These are phyloP conservation scores for Canavalia ensiformis DNA, from an alignment of 306 rosid genomes.

Conservation along the genomic window DNA sequence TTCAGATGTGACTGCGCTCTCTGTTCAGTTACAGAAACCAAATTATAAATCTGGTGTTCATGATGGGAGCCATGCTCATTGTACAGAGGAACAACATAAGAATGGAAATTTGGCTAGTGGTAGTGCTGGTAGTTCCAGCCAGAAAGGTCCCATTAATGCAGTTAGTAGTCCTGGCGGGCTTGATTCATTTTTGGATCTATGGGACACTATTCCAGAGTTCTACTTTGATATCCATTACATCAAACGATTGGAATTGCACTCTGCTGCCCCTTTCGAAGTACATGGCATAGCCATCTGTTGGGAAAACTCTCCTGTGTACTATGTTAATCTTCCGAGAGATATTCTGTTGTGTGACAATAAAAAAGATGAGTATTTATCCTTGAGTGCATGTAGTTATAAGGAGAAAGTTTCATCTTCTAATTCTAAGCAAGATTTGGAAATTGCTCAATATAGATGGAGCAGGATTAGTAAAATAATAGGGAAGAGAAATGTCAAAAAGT, in stretches of 20 bases:
- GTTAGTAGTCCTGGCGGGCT: constrained; percentile 73
- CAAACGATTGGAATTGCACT: constrained; percentile 71
- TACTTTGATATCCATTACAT: constrained; percentile 83
- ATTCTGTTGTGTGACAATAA: constrained; percentile 64
- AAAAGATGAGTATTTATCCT: constrained; percentile 52
- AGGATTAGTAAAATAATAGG: constrained; percentile 74
- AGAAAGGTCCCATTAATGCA: constrained; percentile 83
- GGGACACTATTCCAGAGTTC: constrained; percentile 79
- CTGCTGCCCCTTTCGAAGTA: constrained; percentile 78
- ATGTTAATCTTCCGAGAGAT: constrained; percentile 86
- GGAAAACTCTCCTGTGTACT: constrained; percentile 89
- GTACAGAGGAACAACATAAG: constrained; percentile 49
- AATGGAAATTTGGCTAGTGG: constrained; percentile 50
- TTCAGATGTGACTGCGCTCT: constrained; percentile 41
- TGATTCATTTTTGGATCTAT: constrained; percentile 87
- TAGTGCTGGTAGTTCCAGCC: constrained; percentile 48
- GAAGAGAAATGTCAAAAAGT: constrained; percentile 70
- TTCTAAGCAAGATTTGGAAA: constrained; percentile 59
- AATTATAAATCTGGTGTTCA: constrained; percentile 49
- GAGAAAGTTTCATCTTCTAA: constrained; percentile 59
- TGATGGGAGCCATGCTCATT: constrained; percentile 48
- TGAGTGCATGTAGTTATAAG: constrained; percentile 56
- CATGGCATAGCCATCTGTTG: constrained; percentile 93
- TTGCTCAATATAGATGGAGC: constrained; percentile 74
- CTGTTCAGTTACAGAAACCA: constrained; percentile 49